Percentiles rank a stretch among this genome's conserved stretches.
phyloP scores from a whole-genome alignment of 345 rosid species.

The Melaleuca alternifolia region DNA sequence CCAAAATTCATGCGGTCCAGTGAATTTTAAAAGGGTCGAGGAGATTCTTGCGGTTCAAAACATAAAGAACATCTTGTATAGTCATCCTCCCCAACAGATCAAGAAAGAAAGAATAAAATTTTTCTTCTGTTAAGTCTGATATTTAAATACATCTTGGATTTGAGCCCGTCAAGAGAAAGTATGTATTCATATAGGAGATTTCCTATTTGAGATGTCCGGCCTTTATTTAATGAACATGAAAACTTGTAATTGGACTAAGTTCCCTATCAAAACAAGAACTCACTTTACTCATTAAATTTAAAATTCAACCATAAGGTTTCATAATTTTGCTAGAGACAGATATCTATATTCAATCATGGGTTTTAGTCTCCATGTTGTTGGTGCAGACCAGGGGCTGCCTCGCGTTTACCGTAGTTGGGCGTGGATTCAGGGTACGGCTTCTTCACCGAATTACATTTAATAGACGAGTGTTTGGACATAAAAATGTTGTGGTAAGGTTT shows the following conservation, averaged over 20 bases:
- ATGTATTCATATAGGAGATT: background rate
- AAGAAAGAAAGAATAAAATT: background rate
- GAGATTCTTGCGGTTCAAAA: background rate
- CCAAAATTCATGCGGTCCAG: background rate
- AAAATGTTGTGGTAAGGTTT: no score
- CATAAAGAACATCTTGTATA: background rate
- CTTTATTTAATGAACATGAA: background rate
- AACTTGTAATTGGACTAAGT: background rate
- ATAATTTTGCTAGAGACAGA: background rate
- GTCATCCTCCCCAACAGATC: fast-evolving
- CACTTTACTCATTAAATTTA: background rate
- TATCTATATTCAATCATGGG: background rate
- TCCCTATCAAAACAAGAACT: background rate
- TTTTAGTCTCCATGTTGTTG: background rate
- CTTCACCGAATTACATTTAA: no score
- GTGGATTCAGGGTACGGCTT: no score
- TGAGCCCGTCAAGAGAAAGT: background rate
- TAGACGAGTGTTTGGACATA: no score
- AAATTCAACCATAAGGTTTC: background rate
- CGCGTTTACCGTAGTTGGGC: no score
- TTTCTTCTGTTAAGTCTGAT: background rate
- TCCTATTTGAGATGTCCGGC: background rate
- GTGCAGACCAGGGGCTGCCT: no score
- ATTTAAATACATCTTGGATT: background rate
- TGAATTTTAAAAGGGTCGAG: background rate